These are phyloP conservation scores for Ophiostoma australiae DNA, from an alignment of 2,329 filamentous ascomycete genomes.

Conservation along the genomic window DNA sequence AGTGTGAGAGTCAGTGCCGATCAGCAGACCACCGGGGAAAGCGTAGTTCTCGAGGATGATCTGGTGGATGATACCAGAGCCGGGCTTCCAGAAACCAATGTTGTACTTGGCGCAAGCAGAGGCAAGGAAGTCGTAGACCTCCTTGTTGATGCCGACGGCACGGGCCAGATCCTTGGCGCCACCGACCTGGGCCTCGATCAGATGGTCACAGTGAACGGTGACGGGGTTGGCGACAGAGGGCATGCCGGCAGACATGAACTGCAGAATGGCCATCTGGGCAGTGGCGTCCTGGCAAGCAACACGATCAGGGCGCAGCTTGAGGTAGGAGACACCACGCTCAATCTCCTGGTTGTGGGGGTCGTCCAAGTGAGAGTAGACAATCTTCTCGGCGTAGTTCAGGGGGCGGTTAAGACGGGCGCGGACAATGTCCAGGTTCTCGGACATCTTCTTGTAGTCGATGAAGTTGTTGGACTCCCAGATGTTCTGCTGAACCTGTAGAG, in stretches of 20 bases:
- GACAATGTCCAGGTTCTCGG: constrained; percentile 90
- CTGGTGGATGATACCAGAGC: constrained; percentile 99
- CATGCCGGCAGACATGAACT: constrained; percentile 99
- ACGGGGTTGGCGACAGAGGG: constrained; percentile 87
- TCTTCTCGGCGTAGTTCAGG: constrained; percentile 95
- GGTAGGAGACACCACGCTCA: constrained; percentile 89
- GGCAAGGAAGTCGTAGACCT: constrained; percentile 96
- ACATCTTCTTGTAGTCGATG: constrained; percentile 99
- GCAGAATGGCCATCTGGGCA: constrained; percentile 98
- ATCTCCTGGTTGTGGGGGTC: constrained; percentile 95
- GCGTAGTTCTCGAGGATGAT: constrained; percentile 98
- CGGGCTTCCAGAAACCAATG: constrained; percentile 99
- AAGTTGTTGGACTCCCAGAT: constrained; percentile 94
- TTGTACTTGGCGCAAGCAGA: constrained; percentile 97
- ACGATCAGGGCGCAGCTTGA: constrained; percentile 93
- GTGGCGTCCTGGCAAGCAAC: constrained; percentile 99
- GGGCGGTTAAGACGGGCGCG: constrained; percentile 85
- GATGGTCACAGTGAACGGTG: constrained; percentile 97
- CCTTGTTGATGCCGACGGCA: constrained; percentile 93
- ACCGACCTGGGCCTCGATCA: constrained; percentile 96
- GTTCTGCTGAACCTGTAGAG: constrained; percentile 74
- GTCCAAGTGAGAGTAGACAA: constrained; percentile 97
- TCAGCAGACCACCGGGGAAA: constrained; percentile 96
- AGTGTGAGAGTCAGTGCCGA: constrained; percentile 93
- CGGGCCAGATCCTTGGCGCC: constrained; percentile 89